Evolutionary conservation across 495 filamentous ascomycete genomes (phyloP).

Genomic region (Trichoderma orchidacearum): DNA sequence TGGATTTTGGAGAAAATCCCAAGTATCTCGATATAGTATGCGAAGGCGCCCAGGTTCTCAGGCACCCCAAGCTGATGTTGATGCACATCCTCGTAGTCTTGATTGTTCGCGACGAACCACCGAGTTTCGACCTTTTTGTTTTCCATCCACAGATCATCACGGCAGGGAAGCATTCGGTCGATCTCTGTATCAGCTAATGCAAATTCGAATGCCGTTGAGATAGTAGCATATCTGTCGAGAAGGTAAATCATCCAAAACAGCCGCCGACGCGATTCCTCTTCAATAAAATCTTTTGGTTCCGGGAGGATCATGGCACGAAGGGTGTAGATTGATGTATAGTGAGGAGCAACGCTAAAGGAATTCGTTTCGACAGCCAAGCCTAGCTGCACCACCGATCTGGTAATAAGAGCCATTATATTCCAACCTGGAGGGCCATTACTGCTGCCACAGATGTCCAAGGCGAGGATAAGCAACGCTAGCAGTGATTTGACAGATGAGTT

Average conservation of each 20-base stretch:
- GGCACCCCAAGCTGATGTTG: slow-evolving; percentile 55
- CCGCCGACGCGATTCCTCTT: slow-evolving; percentile 70
- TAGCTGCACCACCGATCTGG: slow-evolving; percentile 71
- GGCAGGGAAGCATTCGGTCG: slow-evolving; percentile 72
- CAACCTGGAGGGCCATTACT: slow-evolving; percentile 78
- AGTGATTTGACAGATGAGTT: slow-evolving; percentile 79
- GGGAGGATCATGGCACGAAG: slow-evolving; percentile 68
- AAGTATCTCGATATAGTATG: slow-evolving; percentile 74
- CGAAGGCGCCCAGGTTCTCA: slow-evolving; percentile 74
- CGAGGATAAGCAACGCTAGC: slow-evolving; percentile 73
- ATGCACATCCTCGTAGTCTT: slow-evolving; percentile 16
- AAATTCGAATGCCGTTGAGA: slow-evolving; percentile 83
- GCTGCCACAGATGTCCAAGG: slow-evolving; percentile 62
- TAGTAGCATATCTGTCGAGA: slow-evolving; percentile 75
- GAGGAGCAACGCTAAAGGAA: slow-evolving; percentile 57
- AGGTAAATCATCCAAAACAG: slow-evolving; percentile 92
- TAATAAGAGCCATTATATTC: slow-evolving; percentile 80
- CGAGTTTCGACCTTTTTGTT: slow-evolving; percentile 73
- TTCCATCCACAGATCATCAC: slow-evolving; percentile 70
- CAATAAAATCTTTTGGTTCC: slow-evolving; percentile 71
- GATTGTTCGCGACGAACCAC: slow-evolving; percentile 54
- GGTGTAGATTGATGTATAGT: slow-evolving; percentile 74
- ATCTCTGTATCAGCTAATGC: slow-evolving; percentile 79
- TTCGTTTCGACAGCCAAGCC: slow-evolving; percentile 70
- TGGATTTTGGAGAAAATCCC: slow-evolving; percentile 78